These are phyloP conservation scores for Fonsecaea monophora DNA, from an alignment of 2,329 filamentous ascomycete species.

Conservation along the genomic window DNA sequence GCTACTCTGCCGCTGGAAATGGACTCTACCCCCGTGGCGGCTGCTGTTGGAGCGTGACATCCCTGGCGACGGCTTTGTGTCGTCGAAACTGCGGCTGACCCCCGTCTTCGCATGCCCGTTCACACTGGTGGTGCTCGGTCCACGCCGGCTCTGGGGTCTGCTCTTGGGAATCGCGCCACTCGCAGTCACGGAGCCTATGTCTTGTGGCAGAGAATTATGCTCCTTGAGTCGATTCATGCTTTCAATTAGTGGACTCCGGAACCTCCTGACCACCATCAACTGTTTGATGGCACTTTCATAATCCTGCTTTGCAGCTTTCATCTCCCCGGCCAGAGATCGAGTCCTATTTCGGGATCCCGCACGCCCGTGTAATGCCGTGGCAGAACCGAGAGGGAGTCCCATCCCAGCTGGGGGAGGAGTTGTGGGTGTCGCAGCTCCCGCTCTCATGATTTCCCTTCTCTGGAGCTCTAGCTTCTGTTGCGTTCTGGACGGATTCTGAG, in stretches of 20 bases:
- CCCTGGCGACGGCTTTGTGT: slow-evolving; percentile 26
- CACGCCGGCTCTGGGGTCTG: slow-evolving; percentile 38
- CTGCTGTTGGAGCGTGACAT: slow-evolving; percentile 21
- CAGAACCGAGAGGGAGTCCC: slow-evolving; percentile 39
- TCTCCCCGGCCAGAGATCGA: slow-evolving; percentile 36
- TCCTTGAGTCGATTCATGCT: slow-evolving; percentile 50
- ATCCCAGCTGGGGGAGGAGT: slow-evolving; percentile 49
- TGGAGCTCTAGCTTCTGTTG: slow-evolving; percentile 58
- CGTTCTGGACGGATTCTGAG: slow-evolving; percentile 50
- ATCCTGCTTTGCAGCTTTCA: slow-evolving; percentile 49
- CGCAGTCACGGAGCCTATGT: slow-evolving; percentile 22
- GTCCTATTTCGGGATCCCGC: slow-evolving; percentile 40
- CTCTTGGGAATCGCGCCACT: slow-evolving; percentile 25
- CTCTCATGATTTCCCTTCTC: slow-evolving; percentile 46
- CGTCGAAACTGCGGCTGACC: slow-evolving; percentile 33
- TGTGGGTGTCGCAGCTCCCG: slow-evolving; percentile 53
- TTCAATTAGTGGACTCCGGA: slow-evolving; percentile 53
- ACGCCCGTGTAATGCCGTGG: slow-evolving; percentile 40
- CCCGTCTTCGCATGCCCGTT: slow-evolving; percentile 25
- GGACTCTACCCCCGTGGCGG: slow-evolving; percentile 31
- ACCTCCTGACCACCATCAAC: slow-evolving; percentile 54
- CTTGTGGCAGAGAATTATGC: slow-evolving; percentile 24
- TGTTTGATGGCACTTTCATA: slow-evolving; percentile 54
- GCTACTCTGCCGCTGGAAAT: slow-evolving; percentile 39
- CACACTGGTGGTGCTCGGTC: slow-evolving; percentile 19